A percentile compares a stretch with the other conserved stretches of the same genome.
These are phyloP conservation scores for Talaromyces sp. DNA, from an alignment of 2,329 filamentous ascomycete genomes.

Conservation along the genomic window DNA sequence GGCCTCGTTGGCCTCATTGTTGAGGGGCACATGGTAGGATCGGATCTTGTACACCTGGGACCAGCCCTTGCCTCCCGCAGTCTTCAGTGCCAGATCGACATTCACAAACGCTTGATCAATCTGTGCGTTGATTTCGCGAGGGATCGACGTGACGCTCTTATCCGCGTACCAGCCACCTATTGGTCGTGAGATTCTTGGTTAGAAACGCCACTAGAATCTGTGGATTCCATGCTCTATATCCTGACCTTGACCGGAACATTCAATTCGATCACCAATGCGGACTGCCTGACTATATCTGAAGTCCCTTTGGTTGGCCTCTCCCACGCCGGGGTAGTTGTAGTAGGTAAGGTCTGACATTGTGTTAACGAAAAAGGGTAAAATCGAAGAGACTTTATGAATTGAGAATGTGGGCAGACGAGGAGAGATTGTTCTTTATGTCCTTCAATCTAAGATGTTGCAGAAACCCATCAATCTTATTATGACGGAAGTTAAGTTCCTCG, in stretches of 20 bases:
- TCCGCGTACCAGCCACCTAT: neutral
- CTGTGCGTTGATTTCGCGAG: slow-evolving; percentile 38
- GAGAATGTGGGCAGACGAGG: too few species aligned
- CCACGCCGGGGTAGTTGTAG: neutral
- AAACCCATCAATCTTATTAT: too few species aligned
- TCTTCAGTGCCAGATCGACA: slow-evolving; percentile 47
- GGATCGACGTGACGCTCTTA: slow-evolving; percentile 13
- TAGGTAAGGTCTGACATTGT: too few species aligned
- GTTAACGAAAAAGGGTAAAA: too few species aligned
- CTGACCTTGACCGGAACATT: too few species aligned
- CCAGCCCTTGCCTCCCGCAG: slow-evolving; percentile 44
- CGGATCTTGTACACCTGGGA: neutral
- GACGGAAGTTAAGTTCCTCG: too few species aligned
- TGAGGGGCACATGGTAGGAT: neutral
- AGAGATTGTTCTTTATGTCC: too few species aligned
- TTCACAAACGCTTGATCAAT: slow-evolving; percentile 54
- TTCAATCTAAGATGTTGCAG: too few species aligned
- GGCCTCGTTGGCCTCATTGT: neutral
- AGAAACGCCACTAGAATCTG: too few species aligned
- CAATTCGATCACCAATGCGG: too few species aligned
- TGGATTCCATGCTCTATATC: neutral
- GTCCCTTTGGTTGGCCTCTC: neutral
- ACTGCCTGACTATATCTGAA: slow-evolving; percentile 1
- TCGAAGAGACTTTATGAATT: too few species aligned
- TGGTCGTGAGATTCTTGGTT: too few species aligned